A percentile compares a stretch with the other conserved stretches of the same genome.
phyloP scores from a whole-genome alignment of 805 yeast species.

The Candida pseudofarinosa region DNA sequence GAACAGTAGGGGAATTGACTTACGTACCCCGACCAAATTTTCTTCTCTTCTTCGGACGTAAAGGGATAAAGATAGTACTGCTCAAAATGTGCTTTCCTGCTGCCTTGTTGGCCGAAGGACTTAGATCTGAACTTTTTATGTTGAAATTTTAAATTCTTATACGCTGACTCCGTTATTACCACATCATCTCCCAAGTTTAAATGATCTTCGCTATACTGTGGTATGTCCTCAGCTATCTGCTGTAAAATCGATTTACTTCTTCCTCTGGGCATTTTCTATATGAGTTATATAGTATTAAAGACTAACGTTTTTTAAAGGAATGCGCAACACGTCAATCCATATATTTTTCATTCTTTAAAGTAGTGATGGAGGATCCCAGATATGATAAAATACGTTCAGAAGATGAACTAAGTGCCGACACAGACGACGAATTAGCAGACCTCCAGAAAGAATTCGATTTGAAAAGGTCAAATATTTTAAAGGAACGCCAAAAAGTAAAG shows the following conservation, averaged over 20 bases:
- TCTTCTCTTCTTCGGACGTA: constrained; percentile 7
- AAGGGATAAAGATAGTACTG: constrained; percentile 4
- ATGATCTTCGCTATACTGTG: constrained; percentile 30
- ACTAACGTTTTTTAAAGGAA: background rate
- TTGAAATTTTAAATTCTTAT: background rate
- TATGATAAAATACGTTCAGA: constrained; percentile 18
- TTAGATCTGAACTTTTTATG: constrained; percentile 6
- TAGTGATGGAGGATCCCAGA: constrained; percentile 30
- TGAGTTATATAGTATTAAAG: background rate
- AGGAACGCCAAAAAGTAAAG: constrained; percentile 7
- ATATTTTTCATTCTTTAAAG: background rate
- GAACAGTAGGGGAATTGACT: constrained; percentile 40
- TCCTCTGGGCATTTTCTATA: constrained; percentile 33
- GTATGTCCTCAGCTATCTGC: constrained; percentile 52
- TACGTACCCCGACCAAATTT: constrained; percentile 31
- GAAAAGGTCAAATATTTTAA: constrained; percentile 15
- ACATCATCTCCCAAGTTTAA: constrained; percentile 12
- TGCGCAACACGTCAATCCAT: background rate
- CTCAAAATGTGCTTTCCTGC: background rate
- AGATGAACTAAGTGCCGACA: constrained; percentile 33
- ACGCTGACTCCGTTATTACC: constrained; percentile 1
- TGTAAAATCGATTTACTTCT: constrained; percentile 64
- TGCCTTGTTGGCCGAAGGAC: constrained; percentile 1
- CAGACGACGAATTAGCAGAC: constrained; percentile 35
- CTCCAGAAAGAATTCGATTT: constrained; percentile 34